Percentiles rank a stretch among this genome's conserved stretches.
Conservation (phyloP, 2,329 filamentous ascomycete species). For the Gnomoniopsis sp. region DNA sequence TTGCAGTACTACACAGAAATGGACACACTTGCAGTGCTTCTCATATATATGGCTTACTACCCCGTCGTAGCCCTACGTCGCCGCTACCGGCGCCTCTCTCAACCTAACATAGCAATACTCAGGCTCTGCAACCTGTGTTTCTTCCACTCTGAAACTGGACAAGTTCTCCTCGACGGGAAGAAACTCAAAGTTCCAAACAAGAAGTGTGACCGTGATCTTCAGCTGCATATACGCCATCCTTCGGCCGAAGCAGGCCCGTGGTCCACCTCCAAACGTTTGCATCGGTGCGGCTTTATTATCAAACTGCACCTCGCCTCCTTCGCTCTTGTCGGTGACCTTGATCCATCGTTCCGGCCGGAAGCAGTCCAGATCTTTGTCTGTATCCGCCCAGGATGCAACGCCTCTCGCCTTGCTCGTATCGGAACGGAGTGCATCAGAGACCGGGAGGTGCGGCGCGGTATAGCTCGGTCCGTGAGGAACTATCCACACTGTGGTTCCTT, state of each 20-base stretch:
- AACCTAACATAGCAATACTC: neutral
- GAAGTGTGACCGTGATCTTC: constrained; percentile 20
- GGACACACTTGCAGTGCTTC: too few species aligned
- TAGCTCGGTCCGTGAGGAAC: constrained; percentile 28
- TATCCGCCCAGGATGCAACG: neutral
- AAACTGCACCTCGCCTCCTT: constrained; percentile 14
- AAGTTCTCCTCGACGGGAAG: constrained; percentile 22
- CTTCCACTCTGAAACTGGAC: neutral
- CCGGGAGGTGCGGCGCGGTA: fast-evolving
- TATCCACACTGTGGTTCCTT: constrained; percentile 38
- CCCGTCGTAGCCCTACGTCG: too few species aligned
- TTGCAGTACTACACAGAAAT: too few species aligned
- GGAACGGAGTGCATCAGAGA: neutral
- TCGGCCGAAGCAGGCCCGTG: constrained; percentile 25
- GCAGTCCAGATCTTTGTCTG: neutral
- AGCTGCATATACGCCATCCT: constrained; percentile 27
- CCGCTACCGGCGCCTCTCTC: neutral
- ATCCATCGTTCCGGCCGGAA: constrained; percentile 2
- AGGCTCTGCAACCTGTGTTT: neutral
- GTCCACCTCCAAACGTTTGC: constrained; percentile 23
- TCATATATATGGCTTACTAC: too few species aligned
- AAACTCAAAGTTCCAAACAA: constrained; percentile 27
- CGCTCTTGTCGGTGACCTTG: neutral
- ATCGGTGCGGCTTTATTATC: constrained; percentile 23
- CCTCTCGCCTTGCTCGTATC: neutral